Evolutionary conservation across 352 stramenopile species (phyloP).

Genomic region (Phytophthora podocarpi): DNA sequence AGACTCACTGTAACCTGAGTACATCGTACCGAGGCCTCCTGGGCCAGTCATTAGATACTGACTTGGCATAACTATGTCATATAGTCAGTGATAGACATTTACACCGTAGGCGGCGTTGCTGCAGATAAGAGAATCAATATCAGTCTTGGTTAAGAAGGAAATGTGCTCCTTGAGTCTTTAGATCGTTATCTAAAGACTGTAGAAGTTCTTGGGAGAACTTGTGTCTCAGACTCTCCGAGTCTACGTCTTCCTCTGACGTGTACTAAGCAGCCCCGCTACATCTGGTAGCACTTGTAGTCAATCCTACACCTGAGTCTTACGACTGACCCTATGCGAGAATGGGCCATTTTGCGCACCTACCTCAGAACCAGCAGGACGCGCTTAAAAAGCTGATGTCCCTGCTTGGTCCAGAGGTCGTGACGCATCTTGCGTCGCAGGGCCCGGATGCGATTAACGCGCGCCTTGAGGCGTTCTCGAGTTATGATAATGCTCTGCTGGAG

Average conservation of each 20-base stretch:
- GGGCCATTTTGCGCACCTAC: background rate
- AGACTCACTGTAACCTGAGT: too few relatives aligned
- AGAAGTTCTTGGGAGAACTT: too few relatives aligned
- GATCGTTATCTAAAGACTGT: too few relatives aligned
- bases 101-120: too few relatives aligned
- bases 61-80: too few relatives aligned
- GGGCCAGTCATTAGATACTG: too few relatives aligned
- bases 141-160: too few relatives aligned
- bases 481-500: constrained; percentile 2
- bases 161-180: too few relatives aligned
- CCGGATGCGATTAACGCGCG: background rate
- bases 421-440: background rate
- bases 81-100: too few relatives aligned
- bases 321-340: background rate
- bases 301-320: background rate
- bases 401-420: background rate
- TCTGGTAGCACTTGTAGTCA: background rate
- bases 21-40: too few relatives aligned
- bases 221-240: background rate
- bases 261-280: background rate
- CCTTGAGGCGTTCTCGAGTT: constrained; percentile 9
- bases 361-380: background rate
- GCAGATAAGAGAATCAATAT: too few relatives aligned
- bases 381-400: background rate
- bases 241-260: background rate